Conservation (phyloP, 2,329 filamentous ascomycete genomes). For the Coniochaeta sp. region DNA sequence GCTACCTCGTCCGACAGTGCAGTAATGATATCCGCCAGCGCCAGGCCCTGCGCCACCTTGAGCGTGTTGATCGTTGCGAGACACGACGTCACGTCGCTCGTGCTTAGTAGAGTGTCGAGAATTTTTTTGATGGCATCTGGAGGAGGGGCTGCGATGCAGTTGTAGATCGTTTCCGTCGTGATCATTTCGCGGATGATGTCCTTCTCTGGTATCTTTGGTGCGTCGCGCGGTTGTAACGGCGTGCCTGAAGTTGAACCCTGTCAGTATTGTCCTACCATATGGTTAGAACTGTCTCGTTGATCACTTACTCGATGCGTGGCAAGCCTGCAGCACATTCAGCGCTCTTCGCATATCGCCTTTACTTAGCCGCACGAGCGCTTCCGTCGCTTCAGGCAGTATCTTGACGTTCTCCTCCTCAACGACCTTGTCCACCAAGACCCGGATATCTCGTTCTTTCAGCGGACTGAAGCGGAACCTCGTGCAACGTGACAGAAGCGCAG, state of each 20-base stretch:
- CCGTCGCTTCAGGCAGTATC: slow-evolving; percentile 72
- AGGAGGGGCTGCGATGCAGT: slow-evolving; percentile 92
- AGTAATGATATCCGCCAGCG: slow-evolving; percentile 88
- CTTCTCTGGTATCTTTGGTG: slow-evolving; percentile 51
- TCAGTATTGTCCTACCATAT: not conserved
- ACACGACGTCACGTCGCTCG: slow-evolving; percentile 82
- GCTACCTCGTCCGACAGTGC: slow-evolving; percentile 75
- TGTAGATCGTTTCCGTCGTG: slow-evolving; percentile 93
- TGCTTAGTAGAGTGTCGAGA: slow-evolving; percentile 72
- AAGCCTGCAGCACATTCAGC: slow-evolving; percentile 92
- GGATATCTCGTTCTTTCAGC: slow-evolving; percentile 80
- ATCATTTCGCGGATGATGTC: slow-evolving; percentile 66
- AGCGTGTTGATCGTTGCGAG: slow-evolving; percentile 81
- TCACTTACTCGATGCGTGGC: slow-evolving; percentile 77
- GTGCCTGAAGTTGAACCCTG: slow-evolving; percentile 41
- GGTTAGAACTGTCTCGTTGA: not conserved
- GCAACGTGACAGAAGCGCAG: slow-evolving; percentile 84
- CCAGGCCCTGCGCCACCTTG: slow-evolving; percentile 78
- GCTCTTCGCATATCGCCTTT: slow-evolving; percentile 96
- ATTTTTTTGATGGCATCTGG: slow-evolving; percentile 84
- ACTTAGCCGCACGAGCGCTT: slow-evolving; percentile 77
- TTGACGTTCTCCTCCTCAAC: slow-evolving; percentile 80
- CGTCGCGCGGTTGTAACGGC: slow-evolving; percentile 54
- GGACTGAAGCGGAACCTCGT: slow-evolving; percentile 94
- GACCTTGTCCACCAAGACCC: slow-evolving; percentile 78